Evolutionary conservation across 2,329 filamentous ascomycete genomes (phyloP), one percentile per base, ranked within the genome.

Genomic region (Pyrenophora teres): DNA sequence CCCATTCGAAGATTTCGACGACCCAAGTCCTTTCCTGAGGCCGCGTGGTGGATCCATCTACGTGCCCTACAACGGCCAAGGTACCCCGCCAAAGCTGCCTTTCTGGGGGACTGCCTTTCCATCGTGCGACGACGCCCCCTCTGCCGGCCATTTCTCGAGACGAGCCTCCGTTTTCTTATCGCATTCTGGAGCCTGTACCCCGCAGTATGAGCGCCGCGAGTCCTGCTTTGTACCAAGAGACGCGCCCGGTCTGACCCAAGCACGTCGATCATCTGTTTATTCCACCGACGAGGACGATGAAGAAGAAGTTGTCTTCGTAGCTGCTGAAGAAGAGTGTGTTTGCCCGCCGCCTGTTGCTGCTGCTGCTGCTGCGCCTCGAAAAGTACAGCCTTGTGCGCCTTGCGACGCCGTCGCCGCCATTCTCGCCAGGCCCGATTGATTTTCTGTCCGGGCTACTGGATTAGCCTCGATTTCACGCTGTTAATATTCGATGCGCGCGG

Each of bases 321-420:
- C 62, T n/a, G 50, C 54, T 7, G 62, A 63, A 16, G 47, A 55
- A 30, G 38, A 47, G 21, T 62, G 59, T 40, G 54, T 50, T 18
- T 59, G 56, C 31, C 46, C 58, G 13, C 53, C 60, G 1, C 23
- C 39, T 15, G 53, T 55, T 15, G n/a, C 39, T 13, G 53, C 57
- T 16, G 53, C 57, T 16, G 40, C 47, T 16, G 19, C 5, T 21
- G 38, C 47, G 25, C 58, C 59, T 44, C 59, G 57, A 16, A 66
- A 64, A 38, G 43, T 54, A 3, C 50, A 64, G 18, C 55, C 52
- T 3, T 58, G 54, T 33, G 60, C 62, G 36, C 63, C 62, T n/a
- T 65, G 63, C 48, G 63, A 66, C 13, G 63, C 63, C 31, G 64
- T 66, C 25, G 62, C 62, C 36, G 62, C 63, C 32, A 66, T 66